Evolutionary conservation across 257 asterid species (phyloP).

Genomic region (Plantago major): DNA sequence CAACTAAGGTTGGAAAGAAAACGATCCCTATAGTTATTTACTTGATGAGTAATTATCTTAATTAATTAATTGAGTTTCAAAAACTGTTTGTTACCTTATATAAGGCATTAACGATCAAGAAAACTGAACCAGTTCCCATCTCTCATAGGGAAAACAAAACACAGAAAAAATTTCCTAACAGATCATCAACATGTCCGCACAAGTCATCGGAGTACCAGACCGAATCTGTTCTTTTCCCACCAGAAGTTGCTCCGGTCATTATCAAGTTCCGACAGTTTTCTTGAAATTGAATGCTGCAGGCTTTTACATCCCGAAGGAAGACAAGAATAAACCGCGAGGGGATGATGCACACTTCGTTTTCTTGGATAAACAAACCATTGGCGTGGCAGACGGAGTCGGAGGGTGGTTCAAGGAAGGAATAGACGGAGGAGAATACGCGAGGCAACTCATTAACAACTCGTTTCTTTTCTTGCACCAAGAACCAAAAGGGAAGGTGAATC

Average conservation of each 20-base stretch:
- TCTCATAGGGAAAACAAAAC: no score
- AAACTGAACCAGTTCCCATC: no score
- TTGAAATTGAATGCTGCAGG: no score
- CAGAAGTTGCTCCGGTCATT: no score
- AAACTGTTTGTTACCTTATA: no score
- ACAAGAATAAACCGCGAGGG: constrained; percentile 18
- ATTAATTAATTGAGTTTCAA: no score
- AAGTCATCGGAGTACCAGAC: constrained; percentile 32
- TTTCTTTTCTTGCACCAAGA: not conserved
- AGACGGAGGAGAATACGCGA: constrained; percentile 24
- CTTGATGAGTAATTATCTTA: no score
- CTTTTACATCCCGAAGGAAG: constrained; percentile 18
- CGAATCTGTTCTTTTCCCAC: constrained; percentile 28
- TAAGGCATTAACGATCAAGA: no score
- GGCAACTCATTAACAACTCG: constrained; percentile 21
- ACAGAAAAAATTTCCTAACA: no score
- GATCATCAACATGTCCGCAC: constrained; percentile 13
- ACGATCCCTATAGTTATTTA: no score
- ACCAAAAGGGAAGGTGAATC: constrained; percentile 1
- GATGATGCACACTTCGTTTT: constrained; percentile 32
- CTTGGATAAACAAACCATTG: constrained; percentile 10
- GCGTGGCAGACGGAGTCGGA: constrained; percentile 32
- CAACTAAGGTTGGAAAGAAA: no score
- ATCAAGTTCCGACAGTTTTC: no score
- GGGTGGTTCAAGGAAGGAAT: constrained; percentile 19